phyloP scores from a whole-genome alignment of 148 eudicot species.

The Rhododendron ferrugineum region DNA sequence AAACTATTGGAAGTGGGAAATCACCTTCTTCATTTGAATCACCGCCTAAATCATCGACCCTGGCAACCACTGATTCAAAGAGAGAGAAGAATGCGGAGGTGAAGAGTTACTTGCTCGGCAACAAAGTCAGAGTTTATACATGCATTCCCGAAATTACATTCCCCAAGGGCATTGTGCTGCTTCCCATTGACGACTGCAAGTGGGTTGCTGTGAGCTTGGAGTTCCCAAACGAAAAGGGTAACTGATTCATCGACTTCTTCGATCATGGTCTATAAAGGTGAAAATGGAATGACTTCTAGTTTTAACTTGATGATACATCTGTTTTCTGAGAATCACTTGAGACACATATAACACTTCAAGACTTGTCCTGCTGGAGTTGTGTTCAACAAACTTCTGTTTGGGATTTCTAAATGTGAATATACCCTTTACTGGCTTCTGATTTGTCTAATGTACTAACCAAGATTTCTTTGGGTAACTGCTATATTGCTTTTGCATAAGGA shows the following conservation, averaged over 20 bases:
- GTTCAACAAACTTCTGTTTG: neutral
- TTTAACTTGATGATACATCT: neutral
- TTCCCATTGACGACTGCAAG: conserved; percentile 31
- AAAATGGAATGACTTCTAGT: neutral
- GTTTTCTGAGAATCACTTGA: neutral
- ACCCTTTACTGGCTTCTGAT: neutral
- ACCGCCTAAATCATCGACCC: neutral
- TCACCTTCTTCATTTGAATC: neutral
- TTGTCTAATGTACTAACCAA: neutral
- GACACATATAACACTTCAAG: neutral
- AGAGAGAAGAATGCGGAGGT: neutral
- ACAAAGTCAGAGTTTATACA: conserved; percentile 32
- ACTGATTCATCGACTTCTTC: neutral
- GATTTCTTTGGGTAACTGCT: neutral
- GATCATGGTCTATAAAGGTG: neutral
- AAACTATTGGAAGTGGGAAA: neutral
- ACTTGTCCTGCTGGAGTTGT: neutral
- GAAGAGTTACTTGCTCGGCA: conserved; percentile 27
- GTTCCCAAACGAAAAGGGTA: conserved; percentile 24
- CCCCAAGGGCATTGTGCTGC: conserved; percentile 33
- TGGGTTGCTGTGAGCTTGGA: conserved; percentile 44
- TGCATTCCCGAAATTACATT: conserved; percentile 27
- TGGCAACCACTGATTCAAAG: conserved; percentile 6
- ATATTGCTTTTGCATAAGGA: neutral
- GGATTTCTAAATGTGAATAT: neutral